A percentile compares a stretch with the other conserved stretches of the same genome.
Evolutionary conservation across 1,284 basidiomycete genomes (phyloP).

Genomic region (Pterulicium gracile): DNA sequence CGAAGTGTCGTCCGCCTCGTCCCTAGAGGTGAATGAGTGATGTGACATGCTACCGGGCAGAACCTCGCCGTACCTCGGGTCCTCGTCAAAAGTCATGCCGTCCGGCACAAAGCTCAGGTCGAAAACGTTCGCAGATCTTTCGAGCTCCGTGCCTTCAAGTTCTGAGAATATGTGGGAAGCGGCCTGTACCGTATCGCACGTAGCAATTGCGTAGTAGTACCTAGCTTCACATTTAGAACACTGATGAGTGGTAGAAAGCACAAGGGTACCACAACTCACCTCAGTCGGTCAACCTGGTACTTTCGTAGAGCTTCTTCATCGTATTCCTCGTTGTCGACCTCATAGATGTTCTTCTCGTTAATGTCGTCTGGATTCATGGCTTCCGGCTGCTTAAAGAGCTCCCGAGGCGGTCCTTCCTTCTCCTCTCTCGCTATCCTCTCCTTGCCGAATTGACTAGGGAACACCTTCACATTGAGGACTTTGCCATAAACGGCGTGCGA

Average conservation of each 20-base stretch:
- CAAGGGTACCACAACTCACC: slow-evolving; percentile 39
- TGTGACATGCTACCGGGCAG: slow-evolving; percentile 1
- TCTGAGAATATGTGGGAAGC: slow-evolving; percentile 81
- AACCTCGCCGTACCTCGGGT: slow-evolving; percentile 45
- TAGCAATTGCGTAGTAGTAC: slow-evolving; percentile 95
- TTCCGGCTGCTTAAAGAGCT: slow-evolving; percentile 56
- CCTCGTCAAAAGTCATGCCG: slow-evolving; percentile 82
- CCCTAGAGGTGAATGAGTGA: slow-evolving; percentile 3
- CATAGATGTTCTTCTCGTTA: slow-evolving; percentile 57
- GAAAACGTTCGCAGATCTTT: slow-evolving; percentile 94
- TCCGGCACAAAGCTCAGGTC: slow-evolving; percentile 93
- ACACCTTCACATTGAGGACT: slow-evolving; percentile 72
- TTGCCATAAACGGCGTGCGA: slow-evolving; percentile 39
- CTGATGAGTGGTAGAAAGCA: slow-evolving; percentile 3
- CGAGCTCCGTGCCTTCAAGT: slow-evolving; percentile 91
- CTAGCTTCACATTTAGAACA: slow-evolving; percentile 26
- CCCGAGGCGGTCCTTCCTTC: slow-evolving; percentile 79
- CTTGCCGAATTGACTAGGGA: slow-evolving; percentile 91
- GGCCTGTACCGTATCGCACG: slow-evolving; percentile 74
- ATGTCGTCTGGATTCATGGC: slow-evolving; percentile 38
- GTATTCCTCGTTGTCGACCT: slow-evolving; percentile 58
- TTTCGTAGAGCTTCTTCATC: slow-evolving; percentile 84
- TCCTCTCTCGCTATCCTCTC: slow-evolving; percentile 84
- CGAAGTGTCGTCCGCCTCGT: slow-evolving; percentile 41
- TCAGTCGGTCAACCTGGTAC: slow-evolving; percentile 89